These are phyloP conservation scores for Panicum virgatum DNA, from an alignment of 202 grass and related monocot genomes.

Conservation along the genomic window DNA sequence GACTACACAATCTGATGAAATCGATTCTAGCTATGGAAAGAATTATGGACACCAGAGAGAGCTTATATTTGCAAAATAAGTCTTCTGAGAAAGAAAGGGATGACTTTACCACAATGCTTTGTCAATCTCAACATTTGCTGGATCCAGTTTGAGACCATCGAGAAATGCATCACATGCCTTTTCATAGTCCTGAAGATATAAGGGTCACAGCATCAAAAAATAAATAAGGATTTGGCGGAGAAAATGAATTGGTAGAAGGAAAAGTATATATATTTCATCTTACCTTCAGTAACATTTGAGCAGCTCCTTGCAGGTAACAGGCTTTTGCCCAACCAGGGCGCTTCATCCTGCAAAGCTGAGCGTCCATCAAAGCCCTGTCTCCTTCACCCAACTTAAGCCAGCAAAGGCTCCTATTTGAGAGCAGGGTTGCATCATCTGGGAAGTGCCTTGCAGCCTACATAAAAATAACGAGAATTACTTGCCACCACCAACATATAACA, in stretches of 20 bases:
- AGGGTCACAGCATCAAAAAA: neutral
- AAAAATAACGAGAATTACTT: neutral
- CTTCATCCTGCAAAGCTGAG: neutral
- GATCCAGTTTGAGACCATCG: conserved; percentile 16
- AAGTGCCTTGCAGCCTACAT: neutral
- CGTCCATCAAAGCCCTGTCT: neutral
- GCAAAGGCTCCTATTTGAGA: neutral
- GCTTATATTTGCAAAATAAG: no score
- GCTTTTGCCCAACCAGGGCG: neutral
- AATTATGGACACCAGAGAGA: neutral
- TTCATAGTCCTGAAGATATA: conserved; percentile 14
- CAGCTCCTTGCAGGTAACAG: neutral
- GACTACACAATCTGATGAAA: neutral
- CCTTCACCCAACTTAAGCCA: conserved; percentile 14
- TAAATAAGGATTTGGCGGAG: neutral
- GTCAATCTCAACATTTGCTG: conserved; percentile 16
- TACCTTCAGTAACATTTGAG: conserved; percentile 8
- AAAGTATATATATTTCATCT: neutral
- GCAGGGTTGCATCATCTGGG: neutral
- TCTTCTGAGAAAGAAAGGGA: neutral
- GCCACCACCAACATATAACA: neutral
- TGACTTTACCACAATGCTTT: conserved; percentile 15
- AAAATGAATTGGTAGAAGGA: neutral
- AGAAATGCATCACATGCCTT: conserved; percentile 31
- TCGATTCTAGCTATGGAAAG: no score